phyloP scores from a whole-genome alignment of 257 asterid genomes.

The Rehmannia glutinosa region DNA sequence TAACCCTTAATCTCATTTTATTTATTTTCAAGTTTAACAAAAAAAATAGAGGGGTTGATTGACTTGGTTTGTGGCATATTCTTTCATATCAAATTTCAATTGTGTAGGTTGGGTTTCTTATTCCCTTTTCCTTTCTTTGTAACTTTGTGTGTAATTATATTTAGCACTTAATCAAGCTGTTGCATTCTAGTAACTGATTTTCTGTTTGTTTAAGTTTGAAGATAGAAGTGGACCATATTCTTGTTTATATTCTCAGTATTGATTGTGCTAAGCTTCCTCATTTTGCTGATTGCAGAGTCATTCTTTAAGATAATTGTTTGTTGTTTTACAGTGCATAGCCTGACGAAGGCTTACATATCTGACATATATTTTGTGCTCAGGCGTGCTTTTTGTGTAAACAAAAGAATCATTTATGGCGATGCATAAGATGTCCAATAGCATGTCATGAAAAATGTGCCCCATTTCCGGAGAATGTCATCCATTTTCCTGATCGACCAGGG shows the following conservation, averaged over 20 bases:
- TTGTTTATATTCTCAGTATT: background rate
- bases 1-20: background rate
- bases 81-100: background rate
- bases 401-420: conserved; percentile 64
- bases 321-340: conserved; percentile 1
- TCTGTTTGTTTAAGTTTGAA: conserved; percentile 7
- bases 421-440: conserved; percentile 71
- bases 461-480: conserved; percentile 66
- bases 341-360: conserved; percentile 17
- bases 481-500: conserved; percentile 54
- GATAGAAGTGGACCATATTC: conserved; percentile 1
- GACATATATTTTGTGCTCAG: conserved; percentile 37
- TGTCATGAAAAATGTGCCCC: conserved; percentile 77
- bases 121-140: background rate
- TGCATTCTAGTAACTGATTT: conserved; percentile 1
- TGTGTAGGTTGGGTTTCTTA: background rate
- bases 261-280: conserved; percentile 10
- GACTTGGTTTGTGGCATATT: background rate
- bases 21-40: background rate
- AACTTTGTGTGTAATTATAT: background rate
- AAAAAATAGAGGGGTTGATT: background rate
- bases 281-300: background rate
- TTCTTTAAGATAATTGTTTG: background rate
- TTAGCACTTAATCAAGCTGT: background rate
- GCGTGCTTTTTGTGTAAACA: conserved; percentile 79